These are phyloP conservation scores for Mrakia blollopis DNA, from an alignment of 768 basidiomycete species.

Conservation along the genomic window DNA sequence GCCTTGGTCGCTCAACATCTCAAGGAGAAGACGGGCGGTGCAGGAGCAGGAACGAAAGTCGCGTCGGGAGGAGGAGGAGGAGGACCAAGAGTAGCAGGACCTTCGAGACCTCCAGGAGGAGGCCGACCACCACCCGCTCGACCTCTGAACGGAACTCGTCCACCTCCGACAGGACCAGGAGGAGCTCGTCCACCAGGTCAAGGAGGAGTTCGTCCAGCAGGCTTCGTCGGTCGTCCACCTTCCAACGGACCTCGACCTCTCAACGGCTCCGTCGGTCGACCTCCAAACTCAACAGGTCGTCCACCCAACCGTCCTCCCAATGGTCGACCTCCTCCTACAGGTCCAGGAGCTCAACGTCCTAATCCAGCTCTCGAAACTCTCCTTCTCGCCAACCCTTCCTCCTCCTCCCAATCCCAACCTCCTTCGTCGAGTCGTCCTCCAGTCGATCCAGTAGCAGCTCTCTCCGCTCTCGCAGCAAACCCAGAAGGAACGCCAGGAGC, in stretches of 20 bases:
- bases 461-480: slow-evolving; percentile 2
- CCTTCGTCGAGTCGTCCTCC: slow-evolving; percentile 9
- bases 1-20: slow-evolving; percentile 77
- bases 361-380: background rate
- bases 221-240: slow-evolving; percentile 6
- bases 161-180: background rate
- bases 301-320: too few relatives aligned
- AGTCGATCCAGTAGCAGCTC: slow-evolving; percentile 14
- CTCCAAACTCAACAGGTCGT: too few relatives aligned
- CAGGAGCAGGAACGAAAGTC: background rate
- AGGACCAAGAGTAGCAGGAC: slow-evolving; percentile 35
- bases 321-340: slow-evolving; percentile 4
- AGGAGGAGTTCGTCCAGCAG: slow-evolving; percentile 10
- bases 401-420: background rate
- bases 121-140: background rate
- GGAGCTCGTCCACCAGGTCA: slow-evolving; percentile 6
- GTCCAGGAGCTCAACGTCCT: slow-evolving; percentile 7
- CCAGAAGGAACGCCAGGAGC: slow-evolving; percentile 5
- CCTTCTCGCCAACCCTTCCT: background rate
- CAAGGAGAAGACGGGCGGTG: slow-evolving; percentile 60
- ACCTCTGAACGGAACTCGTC: background rate
- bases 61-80: background rate
- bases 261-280: background rate
- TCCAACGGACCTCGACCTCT: background rate
- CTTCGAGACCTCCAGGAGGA: slow-evolving; percentile 4